Conservation (phyloP, 495 filamentous ascomycete species). For the Glarea lozoyensis region DNA sequence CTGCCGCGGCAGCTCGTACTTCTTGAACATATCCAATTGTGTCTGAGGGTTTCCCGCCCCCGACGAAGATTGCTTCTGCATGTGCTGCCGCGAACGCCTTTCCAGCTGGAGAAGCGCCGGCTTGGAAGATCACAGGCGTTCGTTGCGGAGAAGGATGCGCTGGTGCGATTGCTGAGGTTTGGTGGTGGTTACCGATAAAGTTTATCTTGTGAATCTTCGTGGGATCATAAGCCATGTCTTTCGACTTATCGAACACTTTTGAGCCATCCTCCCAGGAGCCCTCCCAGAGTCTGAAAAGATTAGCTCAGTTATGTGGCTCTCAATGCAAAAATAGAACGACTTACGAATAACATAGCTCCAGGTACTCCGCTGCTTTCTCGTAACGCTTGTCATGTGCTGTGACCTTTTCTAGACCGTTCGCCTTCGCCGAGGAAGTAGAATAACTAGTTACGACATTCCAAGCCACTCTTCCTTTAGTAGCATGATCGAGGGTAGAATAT, state of each 20-base stretch:
- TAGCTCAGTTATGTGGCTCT: slow-evolving; percentile 46
- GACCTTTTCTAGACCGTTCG: slow-evolving; percentile 44
- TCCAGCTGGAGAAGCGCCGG: slow-evolving; percentile 50
- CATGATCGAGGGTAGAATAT: slow-evolving; percentile 55
- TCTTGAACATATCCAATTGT: slow-evolving; percentile 42
- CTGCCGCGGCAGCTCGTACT: slow-evolving; percentile 43
- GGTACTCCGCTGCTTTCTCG: slow-evolving; percentile 49
- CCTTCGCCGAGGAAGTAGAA: slow-evolving; percentile 50
- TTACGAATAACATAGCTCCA: slow-evolving; percentile 41
- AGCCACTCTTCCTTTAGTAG: slow-evolving; percentile 48
- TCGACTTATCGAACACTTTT: slow-evolving; percentile 34
- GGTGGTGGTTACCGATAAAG: slow-evolving; percentile 50
- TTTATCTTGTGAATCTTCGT: slow-evolving; percentile 49
- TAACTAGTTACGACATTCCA: slow-evolving; percentile 61
- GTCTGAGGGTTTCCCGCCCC: slow-evolving; percentile 40
- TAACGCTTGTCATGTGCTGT: slow-evolving; percentile 56
- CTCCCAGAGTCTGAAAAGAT: slow-evolving; percentile 51
- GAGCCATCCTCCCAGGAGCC: slow-evolving; percentile 50
- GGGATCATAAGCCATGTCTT: slow-evolving; percentile 44
- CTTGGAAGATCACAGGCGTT: slow-evolving; percentile 57
- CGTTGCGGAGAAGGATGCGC: slow-evolving; percentile 53
- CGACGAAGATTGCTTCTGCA: slow-evolving; percentile 58
- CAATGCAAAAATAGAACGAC: slow-evolving; percentile 40
- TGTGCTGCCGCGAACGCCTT: slow-evolving; percentile 50
- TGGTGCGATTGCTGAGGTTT: slow-evolving; percentile 41